These are phyloP conservation scores for Pichia sp. DNA, from an alignment of 1,139 yeast species.

Conservation along the genomic window DNA sequence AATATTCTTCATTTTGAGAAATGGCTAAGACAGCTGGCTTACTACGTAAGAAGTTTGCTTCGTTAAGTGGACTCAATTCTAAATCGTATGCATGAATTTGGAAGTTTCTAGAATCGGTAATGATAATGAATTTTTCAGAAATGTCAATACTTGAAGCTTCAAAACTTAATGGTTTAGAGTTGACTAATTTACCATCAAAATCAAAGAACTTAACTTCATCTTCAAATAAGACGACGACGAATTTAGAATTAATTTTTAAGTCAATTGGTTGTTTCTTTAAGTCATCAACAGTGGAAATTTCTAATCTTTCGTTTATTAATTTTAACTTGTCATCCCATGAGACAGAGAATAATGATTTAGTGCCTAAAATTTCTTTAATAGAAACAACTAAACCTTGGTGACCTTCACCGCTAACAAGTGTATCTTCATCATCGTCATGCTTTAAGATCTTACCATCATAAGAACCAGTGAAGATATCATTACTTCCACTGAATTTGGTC, in stretches of 20 bases:
- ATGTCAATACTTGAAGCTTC: slow-evolving; percentile 45
- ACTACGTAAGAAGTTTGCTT: slow-evolving; percentile 51
- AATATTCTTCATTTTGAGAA: slow-evolving; percentile 65
- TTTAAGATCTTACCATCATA: slow-evolving; percentile 73
- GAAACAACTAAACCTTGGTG: slow-evolving; percentile 63
- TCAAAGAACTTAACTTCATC: slow-evolving; percentile 40
- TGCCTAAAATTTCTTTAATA: slow-evolving; percentile 29
- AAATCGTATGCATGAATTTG: slow-evolving; percentile 29
- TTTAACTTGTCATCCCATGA: slow-evolving; percentile 92
- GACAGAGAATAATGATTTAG: slow-evolving; percentile 39
- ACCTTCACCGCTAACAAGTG: slow-evolving; percentile 39
- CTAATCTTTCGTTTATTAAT: slow-evolving; percentile 36
- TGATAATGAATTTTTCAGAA: slow-evolving; percentile 44
- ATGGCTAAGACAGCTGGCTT: slow-evolving; percentile 29
- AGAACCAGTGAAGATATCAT: slow-evolving; percentile 58
- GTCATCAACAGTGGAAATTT: slow-evolving; percentile 28
- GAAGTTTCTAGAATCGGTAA: slow-evolving; percentile 43
- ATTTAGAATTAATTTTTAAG: slow-evolving; percentile 35
- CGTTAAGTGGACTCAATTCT: slow-evolving; percentile 18
- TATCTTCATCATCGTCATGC: slow-evolving; percentile 46
- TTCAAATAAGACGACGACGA: slow-evolving; percentile 50
- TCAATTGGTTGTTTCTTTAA: slow-evolving; percentile 64
- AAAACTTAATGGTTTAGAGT: slow-evolving; percentile 34
- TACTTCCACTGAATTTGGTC: slow-evolving; percentile 33
- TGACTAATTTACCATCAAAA: slow-evolving; percentile 24